Percentiles rank a stretch among this genome's conserved stretches.
These are phyloP conservation scores for Tolypocladium capitatum DNA, from an alignment of 2,329 filamentous ascomycete species.

Conservation along the genomic window DNA sequence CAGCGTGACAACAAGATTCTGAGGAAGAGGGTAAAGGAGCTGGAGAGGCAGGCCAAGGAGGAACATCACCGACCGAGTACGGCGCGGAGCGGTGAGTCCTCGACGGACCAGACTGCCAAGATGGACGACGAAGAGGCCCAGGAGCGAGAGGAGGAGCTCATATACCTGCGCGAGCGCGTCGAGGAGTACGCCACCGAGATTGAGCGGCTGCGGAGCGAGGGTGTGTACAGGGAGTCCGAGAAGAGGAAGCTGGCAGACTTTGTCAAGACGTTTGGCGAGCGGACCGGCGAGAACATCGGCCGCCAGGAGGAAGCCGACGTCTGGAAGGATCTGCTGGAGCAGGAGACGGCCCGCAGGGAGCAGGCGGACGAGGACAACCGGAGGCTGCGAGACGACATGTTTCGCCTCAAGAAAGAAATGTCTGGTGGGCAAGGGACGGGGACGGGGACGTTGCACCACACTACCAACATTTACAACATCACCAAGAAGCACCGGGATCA, in stretches of 20 bases:
- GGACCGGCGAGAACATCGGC: constrained; percentile 34
- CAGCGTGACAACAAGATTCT: constrained; percentile 84
- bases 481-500: constrained; percentile 38
- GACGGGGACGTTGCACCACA: constrained; percentile 31
- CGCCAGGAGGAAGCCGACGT: constrained; percentile 61
- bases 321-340: constrained; percentile 88
- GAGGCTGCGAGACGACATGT: constrained; percentile 70
- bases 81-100: constrained; percentile 40
- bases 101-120: constrained; percentile 42
- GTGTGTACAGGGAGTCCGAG: constrained; percentile 66
- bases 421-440: constrained; percentile 18
- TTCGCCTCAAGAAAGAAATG: constrained; percentile 53
- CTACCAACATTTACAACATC: constrained; percentile 55
- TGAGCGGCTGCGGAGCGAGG: constrained; percentile 68
- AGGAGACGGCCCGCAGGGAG: constrained; percentile 78
- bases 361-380: constrained; percentile 84
- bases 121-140: constrained; percentile 46
- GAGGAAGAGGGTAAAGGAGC: constrained; percentile 66
- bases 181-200: constrained; percentile 76
- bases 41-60: constrained; percentile 67
- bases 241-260: constrained; percentile 78
- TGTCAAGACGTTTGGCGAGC: constrained; percentile 43
- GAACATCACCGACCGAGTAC: constrained; percentile 51
- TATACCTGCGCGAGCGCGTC: constrained; percentile 72
- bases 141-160: constrained; percentile 72